Percentiles rank a stretch among this genome's conserved stretches.
These are phyloP conservation scores for Blattamonas nauphoetae DNA, from an alignment of 78 protist species.

Conservation along the genomic window DNA sequence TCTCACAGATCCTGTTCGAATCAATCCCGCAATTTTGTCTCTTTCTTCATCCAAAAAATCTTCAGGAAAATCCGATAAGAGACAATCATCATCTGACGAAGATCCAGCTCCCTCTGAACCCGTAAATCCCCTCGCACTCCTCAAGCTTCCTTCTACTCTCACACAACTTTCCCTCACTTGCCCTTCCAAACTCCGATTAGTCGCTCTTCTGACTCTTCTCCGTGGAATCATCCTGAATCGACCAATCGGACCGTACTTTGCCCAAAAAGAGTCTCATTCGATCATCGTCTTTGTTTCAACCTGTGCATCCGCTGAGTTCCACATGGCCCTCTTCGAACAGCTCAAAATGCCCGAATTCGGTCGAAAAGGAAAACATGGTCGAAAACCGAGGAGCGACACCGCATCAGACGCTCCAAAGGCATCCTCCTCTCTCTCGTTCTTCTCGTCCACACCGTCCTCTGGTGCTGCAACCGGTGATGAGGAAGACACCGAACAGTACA, in stretches of 20 bases:
- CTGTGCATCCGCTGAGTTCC: slow-evolving; percentile 42
- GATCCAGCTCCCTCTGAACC: not conserved
- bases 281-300: slow-evolving; percentile 28
- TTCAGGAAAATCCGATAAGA: too few species aligned
- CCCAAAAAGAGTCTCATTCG: slow-evolving; percentile 1
- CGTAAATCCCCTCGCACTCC: not conserved
- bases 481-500: not conserved
- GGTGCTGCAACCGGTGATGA: not conserved
- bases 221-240: not conserved
- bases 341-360: not conserved
- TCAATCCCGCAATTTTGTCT: not conserved
- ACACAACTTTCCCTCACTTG: not conserved
- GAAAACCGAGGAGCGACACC: not conserved
- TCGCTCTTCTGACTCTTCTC: not conserved
- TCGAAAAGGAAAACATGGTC: not conserved
- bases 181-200: not conserved
- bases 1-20: not conserved
- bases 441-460: not conserved
- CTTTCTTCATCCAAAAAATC: too few species aligned
- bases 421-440: not conserved
- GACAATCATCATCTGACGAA: too few species aligned
- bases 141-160: not conserved
- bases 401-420: not conserved
- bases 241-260: not conserved
- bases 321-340: not conserved